Evolutionary conservation across 495 filamentous ascomycete genomes (phyloP).

Genomic region (Talaromyces stipitatus): DNA sequence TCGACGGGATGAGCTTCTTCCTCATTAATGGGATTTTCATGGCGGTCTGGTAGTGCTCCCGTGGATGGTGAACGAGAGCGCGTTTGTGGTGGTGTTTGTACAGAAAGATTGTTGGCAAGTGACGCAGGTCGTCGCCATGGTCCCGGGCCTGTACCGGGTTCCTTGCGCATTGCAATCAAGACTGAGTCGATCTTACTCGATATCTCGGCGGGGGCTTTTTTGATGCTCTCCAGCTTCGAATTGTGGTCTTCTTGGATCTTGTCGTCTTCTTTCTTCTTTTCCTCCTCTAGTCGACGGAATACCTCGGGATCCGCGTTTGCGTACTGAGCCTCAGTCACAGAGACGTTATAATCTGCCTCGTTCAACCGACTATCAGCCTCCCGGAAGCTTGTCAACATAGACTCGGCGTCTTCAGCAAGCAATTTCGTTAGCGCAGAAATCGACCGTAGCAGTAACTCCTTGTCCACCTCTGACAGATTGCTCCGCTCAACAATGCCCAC

Average conservation of each 20-base stretch:
- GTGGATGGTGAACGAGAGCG: constrained; percentile 6
- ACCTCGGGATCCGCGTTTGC: constrained; percentile 35
- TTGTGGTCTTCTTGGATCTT: constrained; percentile 38
- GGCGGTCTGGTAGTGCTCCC: not conserved
- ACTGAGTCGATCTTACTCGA: constrained; percentile 22
- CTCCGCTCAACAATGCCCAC: constrained; percentile 22
- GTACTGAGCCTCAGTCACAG: constrained; percentile 44
- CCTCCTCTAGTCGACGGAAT: constrained; percentile 35
- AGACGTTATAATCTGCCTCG: constrained; percentile 45
- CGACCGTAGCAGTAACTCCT: constrained; percentile 39
- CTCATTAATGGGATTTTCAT: not conserved
- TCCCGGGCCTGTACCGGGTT: constrained; percentile 13
- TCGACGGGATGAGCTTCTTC: constrained; percentile 11
- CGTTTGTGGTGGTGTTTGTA: not conserved
- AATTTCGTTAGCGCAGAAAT: constrained; percentile 30
- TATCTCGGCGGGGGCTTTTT: constrained; percentile 31
- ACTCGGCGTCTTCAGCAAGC: constrained; percentile 40
- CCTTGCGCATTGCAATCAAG: constrained; percentile 21
- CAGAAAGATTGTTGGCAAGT: not conserved
- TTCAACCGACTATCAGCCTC: constrained; percentile 42
- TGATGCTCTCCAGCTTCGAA: constrained; percentile 41
- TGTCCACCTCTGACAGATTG: constrained; percentile 28
- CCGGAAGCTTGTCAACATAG: constrained; percentile 41
- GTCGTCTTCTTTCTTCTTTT: constrained; percentile 45
- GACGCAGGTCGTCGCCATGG: constrained; percentile 9